Conservation (phyloP, 2,329 filamentous ascomycete species). For the Xylaria sp. region DNA sequence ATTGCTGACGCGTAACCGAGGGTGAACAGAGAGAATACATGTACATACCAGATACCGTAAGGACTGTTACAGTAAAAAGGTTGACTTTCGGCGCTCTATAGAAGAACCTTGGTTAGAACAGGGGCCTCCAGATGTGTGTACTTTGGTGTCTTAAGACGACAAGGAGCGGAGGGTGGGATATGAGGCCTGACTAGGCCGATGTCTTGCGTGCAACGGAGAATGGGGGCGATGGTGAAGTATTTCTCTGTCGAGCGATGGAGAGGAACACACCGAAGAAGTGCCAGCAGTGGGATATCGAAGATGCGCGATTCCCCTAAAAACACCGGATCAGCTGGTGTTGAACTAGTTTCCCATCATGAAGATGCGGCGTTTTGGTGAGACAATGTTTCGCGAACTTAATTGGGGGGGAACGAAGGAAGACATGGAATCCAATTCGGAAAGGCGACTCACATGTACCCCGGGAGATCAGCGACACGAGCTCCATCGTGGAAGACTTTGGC, state of each 20-base stretch:
- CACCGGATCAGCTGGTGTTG: slow-evolving; percentile 4
- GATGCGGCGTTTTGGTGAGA: not conserved
- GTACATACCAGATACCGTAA: slow-evolving; percentile 70
- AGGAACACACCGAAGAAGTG: slow-evolving; percentile 66
- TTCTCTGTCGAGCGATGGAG: not conserved
- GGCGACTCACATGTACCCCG: slow-evolving; percentile 70
- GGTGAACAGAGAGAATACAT: not conserved
- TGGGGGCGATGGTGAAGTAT: not conserved
- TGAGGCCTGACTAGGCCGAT: not conserved
- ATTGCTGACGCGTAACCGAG: not conserved
- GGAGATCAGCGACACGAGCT: slow-evolving; percentile 73
- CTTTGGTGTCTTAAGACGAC: not conserved
- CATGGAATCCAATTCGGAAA: not conserved
- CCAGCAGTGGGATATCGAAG: slow-evolving; percentile 81
- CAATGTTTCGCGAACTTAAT: not conserved
- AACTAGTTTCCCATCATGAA: not conserved
- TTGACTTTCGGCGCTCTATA: slow-evolving; percentile 71
- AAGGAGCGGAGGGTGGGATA: not conserved
- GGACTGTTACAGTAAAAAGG: slow-evolving; percentile 83
- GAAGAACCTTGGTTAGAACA: slow-evolving; percentile 10
- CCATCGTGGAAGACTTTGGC: slow-evolving; percentile 80
- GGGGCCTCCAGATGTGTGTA: not conserved
- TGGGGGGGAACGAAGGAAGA: not conserved
- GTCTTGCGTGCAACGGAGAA: not conserved
- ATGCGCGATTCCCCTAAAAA: slow-evolving; percentile 64